Evolutionary conservation across 202 grass and related monocot species (phyloP).

Genomic region (Schoenoplectus tabernaemontani): DNA sequence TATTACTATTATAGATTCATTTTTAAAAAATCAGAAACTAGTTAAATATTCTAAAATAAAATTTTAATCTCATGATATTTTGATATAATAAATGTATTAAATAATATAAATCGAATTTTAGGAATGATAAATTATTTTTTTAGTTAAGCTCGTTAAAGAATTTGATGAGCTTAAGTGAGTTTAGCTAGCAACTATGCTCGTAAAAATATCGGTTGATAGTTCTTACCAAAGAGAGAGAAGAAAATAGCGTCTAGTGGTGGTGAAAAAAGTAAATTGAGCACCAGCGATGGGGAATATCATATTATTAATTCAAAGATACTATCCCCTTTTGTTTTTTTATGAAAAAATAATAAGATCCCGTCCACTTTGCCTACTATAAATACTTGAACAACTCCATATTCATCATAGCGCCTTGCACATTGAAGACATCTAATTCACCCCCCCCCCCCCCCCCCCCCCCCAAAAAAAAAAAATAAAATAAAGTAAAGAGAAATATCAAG

Average conservation of each 20-base stretch:
- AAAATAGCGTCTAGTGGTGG: neutral
- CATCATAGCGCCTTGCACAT: neutral
- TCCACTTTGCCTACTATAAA: conserved; percentile 1
- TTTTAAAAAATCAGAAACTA: no score
- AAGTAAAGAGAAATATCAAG: neutral
- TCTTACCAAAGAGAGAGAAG: neutral
- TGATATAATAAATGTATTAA: no score
- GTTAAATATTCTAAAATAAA: no score
- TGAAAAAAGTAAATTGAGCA: conserved; percentile 1
- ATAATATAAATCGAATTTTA: no score
- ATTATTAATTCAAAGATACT: neutral
- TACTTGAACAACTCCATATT: neutral
- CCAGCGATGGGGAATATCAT: neutral
- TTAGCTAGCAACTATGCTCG: no score
- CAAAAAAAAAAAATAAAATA: neutral
- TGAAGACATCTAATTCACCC: neutral
- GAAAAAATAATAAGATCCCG: neutral
- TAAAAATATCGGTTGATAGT: neutral
- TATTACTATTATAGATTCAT: no score
- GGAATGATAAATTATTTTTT: no score
- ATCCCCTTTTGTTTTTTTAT: neutral
- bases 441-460: no score
- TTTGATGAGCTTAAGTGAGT: no score
- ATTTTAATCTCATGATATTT: no score
- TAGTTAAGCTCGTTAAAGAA: no score